These are phyloP conservation scores for Dendrothele bispora DNA, from an alignment of 768 basidiomycete genomes.

Conservation along the genomic window DNA sequence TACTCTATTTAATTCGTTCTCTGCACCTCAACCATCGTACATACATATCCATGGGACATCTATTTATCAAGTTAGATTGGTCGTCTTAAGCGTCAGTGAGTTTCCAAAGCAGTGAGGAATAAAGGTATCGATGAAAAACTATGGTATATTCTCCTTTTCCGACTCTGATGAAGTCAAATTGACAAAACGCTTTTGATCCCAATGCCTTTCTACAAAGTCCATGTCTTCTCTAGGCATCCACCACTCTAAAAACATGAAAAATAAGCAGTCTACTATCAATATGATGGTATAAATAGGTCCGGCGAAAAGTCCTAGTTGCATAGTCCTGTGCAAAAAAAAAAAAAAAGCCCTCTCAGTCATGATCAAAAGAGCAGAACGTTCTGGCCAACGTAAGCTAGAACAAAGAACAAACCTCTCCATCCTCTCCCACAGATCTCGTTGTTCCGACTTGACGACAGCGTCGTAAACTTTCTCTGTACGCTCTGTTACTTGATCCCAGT, in stretches of 20 bases:
- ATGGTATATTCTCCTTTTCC: too few relatives aligned
- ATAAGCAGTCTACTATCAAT: constrained; percentile 84
- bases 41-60: too few relatives aligned
- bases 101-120: too few relatives aligned
- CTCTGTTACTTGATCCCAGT: constrained; percentile 77
- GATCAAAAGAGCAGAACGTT: too few relatives aligned
- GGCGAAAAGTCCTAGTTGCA: constrained; percentile 74
- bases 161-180: too few relatives aligned
- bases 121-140: too few relatives aligned
- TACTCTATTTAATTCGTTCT: too few relatives aligned
- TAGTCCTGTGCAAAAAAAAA: constrained; percentile 49
- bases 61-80: too few relatives aligned
- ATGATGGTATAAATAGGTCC: constrained; percentile 90
- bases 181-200: constrained; percentile 49
- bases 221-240: constrained; percentile 76
- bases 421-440: constrained; percentile 75
- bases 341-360: not conserved
- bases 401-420: constrained; percentile 57
- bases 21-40: too few relatives aligned
- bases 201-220: constrained; percentile 69
- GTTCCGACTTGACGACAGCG: constrained; percentile 57
- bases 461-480: constrained; percentile 86
- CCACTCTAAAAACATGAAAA: constrained; percentile 84
- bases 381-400: not conserved
- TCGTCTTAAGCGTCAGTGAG: too few relatives aligned